Conservation (phyloP, 768 basidiomycete species). For the Amanita exitialis region DNA sequence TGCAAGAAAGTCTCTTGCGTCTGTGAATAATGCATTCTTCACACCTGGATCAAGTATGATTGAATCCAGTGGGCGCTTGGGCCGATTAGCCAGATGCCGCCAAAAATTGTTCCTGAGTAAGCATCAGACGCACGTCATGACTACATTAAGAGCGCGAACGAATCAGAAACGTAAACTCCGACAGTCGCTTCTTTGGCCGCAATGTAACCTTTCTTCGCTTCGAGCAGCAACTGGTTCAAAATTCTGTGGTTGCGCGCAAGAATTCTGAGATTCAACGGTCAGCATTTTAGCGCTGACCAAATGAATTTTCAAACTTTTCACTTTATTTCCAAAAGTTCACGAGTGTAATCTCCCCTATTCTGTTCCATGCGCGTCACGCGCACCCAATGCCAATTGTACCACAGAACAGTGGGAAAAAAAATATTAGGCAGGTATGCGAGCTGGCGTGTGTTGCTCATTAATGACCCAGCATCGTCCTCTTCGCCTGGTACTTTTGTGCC, state of each 20-base stretch:
- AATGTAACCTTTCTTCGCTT: constrained; percentile 43
- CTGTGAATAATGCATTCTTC: constrained; percentile 52
- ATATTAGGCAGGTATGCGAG: constrained; percentile 35
- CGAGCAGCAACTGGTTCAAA: constrained; percentile 40
- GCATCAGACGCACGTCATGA: too few relatives aligned
- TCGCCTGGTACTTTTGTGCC: constrained; percentile 27
- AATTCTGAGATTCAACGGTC: too few relatives aligned
- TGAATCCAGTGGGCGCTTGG: constrained; percentile 56
- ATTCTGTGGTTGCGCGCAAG: constrained; percentile 24
- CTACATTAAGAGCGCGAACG: constrained; percentile 13
- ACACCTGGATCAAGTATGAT: constrained; percentile 66
- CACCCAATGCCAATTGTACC: constrained; percentile 39
- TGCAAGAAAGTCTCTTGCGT: constrained; percentile 60
- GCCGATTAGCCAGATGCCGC: constrained; percentile 44
- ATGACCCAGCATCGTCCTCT: constrained; percentile 19
- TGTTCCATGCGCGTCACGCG: constrained; percentile 24
- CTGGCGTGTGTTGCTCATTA: constrained; percentile 18
- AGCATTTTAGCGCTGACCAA: too few relatives aligned
- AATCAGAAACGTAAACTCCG: constrained; percentile 40
- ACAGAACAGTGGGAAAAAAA: constrained; percentile 27
- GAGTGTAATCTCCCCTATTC: too few relatives aligned
- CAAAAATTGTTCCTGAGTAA: constrained; percentile 30
- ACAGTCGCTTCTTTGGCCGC: constrained; percentile 40
- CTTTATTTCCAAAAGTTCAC: too few relatives aligned
- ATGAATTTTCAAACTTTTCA: too few relatives aligned